phyloP scores from a whole-genome alignment of 805 yeast species.

The Kazachstania psychrophila region DNA sequence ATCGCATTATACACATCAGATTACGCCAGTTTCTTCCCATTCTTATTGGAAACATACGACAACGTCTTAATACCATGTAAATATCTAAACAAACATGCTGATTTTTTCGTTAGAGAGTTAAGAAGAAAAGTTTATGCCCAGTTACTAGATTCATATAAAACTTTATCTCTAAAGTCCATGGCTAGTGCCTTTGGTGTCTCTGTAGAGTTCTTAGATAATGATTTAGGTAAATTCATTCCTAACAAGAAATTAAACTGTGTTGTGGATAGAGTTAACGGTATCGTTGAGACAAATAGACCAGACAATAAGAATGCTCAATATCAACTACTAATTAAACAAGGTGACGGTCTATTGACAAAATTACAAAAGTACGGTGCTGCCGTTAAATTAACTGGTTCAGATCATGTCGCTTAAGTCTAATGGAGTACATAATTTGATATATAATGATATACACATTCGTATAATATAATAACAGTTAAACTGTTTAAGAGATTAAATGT shows the following conservation, averaged over 20 bases:
- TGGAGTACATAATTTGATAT: neutral
- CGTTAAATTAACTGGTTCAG: slow-evolving; percentile 89
- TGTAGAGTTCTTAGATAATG: slow-evolving; percentile 76
- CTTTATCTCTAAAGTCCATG: slow-evolving; percentile 84
- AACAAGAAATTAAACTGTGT: slow-evolving; percentile 91
- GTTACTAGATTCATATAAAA: slow-evolving; percentile 86
- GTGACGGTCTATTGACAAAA: slow-evolving; percentile 86
- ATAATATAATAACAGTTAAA: too few relatives aligned
- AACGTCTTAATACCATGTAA: slow-evolving; percentile 53
- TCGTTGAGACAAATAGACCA: slow-evolving; percentile 91
- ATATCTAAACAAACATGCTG: slow-evolving; percentile 69
- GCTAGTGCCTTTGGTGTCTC: slow-evolving; percentile 89
- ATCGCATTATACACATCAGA: slow-evolving; percentile 85
- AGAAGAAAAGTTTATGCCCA: slow-evolving; percentile 93
- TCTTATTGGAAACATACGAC: slow-evolving; percentile 69
- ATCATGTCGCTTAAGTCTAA: slow-evolving; percentile 37
- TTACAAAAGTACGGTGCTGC: slow-evolving; percentile 96
- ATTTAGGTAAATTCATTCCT: slow-evolving; percentile 83
- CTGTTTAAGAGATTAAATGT: too few relatives aligned
- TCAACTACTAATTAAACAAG: slow-evolving; percentile 78
- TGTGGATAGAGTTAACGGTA: slow-evolving; percentile 89
- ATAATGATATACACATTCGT: too few relatives aligned
- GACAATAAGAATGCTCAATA: slow-evolving; percentile 94
- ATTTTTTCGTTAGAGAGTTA: slow-evolving; percentile 82
- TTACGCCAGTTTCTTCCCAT: slow-evolving; percentile 68